Percentiles rank a stretch among this genome's conserved stretches.
Evolutionary conservation across 192 early-diverging fungal genomes (phyloP).

Genomic region (Entomortierella beljakovae): DNA sequence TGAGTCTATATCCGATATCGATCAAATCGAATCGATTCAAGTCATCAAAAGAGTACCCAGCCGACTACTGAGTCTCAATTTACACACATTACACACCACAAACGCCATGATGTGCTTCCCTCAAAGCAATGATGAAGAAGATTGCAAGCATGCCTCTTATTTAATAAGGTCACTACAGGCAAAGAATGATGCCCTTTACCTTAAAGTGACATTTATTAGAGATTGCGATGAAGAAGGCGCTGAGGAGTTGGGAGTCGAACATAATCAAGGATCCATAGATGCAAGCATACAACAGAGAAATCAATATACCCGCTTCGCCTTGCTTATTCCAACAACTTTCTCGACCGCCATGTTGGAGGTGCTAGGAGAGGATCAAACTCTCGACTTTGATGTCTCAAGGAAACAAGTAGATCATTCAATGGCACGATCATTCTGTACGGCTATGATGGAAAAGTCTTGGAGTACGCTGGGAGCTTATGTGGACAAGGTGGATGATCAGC

Average conservation of each 20-base stretch:
- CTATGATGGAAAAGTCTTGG: constrained; percentile 40
- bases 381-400: neutral
- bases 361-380: neutral
- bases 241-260: neutral
- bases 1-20: neutral
- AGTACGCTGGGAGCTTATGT: constrained; percentile 30
- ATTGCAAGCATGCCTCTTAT: constrained; percentile 19
- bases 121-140: neutral
- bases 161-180: constrained; percentile 14
- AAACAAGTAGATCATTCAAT: neutral
- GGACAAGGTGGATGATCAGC: neutral
- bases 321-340: constrained; percentile 4
- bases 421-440: constrained; percentile 15
- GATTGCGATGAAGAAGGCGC: neutral
- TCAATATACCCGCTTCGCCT: constrained; percentile 4
- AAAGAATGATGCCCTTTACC: constrained; percentile 17
- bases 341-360: constrained; percentile 13
- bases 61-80: constrained; percentile 1
- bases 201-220: constrained; percentile 12
- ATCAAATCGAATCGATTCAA: constrained; percentile 16
- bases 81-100: constrained; percentile 9
- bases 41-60: constrained; percentile 19
- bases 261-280: neutral
- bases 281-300: neutral
- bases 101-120: constrained; percentile 25